A percentile compares a stretch with the other conserved stretches of the same genome.
These are phyloP conservation scores for Cicer pinnatifidum DNA, from an alignment of 306 rosid species.

Conservation along the genomic window DNA sequence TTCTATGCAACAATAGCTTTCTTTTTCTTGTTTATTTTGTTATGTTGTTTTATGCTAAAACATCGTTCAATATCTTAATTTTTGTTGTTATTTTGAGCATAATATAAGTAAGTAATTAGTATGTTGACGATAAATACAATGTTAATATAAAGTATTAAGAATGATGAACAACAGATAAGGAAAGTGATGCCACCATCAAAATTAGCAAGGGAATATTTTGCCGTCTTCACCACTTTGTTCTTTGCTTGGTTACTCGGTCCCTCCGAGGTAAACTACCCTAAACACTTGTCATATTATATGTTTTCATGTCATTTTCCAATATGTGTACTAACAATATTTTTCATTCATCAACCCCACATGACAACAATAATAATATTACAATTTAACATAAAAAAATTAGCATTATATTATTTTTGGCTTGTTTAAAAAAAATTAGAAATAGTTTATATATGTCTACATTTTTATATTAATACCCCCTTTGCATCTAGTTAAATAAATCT, in stretches of 20 bases:
- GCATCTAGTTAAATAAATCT: no score
- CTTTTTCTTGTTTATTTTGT: not conserved
- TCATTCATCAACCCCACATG: no score
- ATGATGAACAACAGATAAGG: slow-evolving; percentile 61
- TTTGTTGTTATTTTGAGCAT: not conserved
- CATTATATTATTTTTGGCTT: no score
- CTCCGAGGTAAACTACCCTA: slow-evolving; percentile 60
- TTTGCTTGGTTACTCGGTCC: slow-evolving; percentile 90
- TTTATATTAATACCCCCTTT: no score
- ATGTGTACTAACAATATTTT: no score
- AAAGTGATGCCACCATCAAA: slow-evolving; percentile 70
- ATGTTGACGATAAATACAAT: slow-evolving; percentile 5
- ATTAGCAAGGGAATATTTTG: slow-evolving; percentile 78
- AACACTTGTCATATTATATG: not conserved
- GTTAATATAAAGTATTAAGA: not conserved
- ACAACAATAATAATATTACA: no score
- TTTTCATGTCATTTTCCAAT: not conserved
- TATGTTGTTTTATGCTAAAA: not conserved
- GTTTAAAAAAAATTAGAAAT: no score
- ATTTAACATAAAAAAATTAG: no score
- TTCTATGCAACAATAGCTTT: not conserved
- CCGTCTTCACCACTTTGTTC: slow-evolving; percentile 79
- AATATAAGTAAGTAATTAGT: not conserved
- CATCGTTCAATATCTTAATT: not conserved
- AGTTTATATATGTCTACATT: no score